Percentiles rank a stretch among this genome's conserved stretches.
phyloP scores from a whole-genome alignment of 2,329 filamentous ascomycete species.

The Neonectria hederae region DNA sequence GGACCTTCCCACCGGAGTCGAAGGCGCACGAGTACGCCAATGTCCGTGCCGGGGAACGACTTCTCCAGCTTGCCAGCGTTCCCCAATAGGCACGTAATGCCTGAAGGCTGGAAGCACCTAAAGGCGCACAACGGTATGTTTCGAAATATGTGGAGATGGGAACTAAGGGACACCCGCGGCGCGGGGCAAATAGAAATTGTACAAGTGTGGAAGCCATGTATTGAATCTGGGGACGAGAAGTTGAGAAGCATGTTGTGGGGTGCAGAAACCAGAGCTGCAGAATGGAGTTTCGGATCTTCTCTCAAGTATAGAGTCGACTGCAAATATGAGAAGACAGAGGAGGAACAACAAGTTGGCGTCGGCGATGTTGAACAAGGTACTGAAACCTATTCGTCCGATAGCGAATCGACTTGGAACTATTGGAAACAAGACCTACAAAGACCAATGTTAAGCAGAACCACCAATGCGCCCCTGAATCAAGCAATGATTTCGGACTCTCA shows the following conservation, averaged over 20 bases:
- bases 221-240: constrained; percentile 25
- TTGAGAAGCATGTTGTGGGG: constrained; percentile 29
- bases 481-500: constrained; percentile 15
- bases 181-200: constrained; percentile 28
- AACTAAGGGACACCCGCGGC: constrained; percentile 24
- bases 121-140: constrained; percentile 23
- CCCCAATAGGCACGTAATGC: constrained; percentile 36
- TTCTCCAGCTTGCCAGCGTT: constrained; percentile 60
- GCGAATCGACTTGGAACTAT: constrained; percentile 35
- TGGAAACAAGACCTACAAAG: constrained; percentile 18
- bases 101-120: not conserved
- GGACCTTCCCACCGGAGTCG: constrained; percentile 82
- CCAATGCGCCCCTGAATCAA: not conserved
- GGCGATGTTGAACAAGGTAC: constrained; percentile 25
- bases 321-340: constrained; percentile 18
- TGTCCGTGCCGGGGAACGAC: constrained; percentile 65
- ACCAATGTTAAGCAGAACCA: constrained; percentile 9
- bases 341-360: constrained; percentile 21
- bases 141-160: constrained; percentile 20
- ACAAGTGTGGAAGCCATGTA: constrained; percentile 33
- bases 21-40: constrained; percentile 74
- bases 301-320: constrained; percentile 29
- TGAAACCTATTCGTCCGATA: constrained; percentile 27
- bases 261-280: constrained; percentile 37
- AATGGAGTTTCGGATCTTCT: constrained; percentile 35